phyloP scores from a whole-genome alignment of 2,329 filamentous ascomycete genomes.

The Beauveria scarabaeidicola region DNA sequence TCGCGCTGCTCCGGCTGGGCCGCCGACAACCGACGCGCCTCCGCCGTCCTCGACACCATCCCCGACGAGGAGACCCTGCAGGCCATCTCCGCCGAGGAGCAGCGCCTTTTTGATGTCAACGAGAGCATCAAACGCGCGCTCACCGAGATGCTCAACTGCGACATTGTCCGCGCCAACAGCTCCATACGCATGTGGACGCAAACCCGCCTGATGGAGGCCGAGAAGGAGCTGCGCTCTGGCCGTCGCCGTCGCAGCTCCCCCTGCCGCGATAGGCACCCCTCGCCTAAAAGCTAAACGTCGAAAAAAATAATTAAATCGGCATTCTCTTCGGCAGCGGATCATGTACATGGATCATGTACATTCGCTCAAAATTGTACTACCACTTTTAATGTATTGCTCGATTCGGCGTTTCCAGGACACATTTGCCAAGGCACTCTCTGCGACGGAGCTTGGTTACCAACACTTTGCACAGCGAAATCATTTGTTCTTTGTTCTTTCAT shows the following conservation, averaged over 20 bases:
- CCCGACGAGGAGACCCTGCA: constrained; percentile 39
- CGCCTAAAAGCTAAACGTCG: background rate
- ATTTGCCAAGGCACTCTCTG: background rate
- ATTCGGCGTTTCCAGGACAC: constrained; percentile 2
- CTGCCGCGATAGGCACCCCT: constrained; percentile 14
- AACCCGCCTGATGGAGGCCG: constrained; percentile 50
- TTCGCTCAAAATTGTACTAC: background rate
- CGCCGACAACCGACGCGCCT: constrained; percentile 17
- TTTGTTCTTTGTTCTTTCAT: background rate
- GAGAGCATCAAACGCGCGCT: constrained; percentile 53
- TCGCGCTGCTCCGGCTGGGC: constrained; percentile 27
- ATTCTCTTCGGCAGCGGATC: background rate
- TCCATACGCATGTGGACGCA: constrained; percentile 51
- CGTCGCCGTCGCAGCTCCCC: constrained; percentile 38
- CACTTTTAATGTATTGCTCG: constrained; percentile 4
- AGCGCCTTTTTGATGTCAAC: constrained; percentile 47
- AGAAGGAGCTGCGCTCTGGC: constrained; percentile 47
- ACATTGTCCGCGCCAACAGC: constrained; percentile 41
- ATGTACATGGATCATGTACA: background rate
- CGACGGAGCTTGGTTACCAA: background rate
- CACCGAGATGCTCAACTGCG: constrained; percentile 54
- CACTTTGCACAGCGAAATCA: constrained; percentile 4
- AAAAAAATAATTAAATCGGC: background rate
- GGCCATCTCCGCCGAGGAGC: constrained; percentile 44
- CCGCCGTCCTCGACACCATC: constrained; percentile 30